These are phyloP conservation scores for Neurospora cerealis DNA, from an alignment of 495 filamentous ascomycete genomes.

Conservation along the genomic window DNA sequence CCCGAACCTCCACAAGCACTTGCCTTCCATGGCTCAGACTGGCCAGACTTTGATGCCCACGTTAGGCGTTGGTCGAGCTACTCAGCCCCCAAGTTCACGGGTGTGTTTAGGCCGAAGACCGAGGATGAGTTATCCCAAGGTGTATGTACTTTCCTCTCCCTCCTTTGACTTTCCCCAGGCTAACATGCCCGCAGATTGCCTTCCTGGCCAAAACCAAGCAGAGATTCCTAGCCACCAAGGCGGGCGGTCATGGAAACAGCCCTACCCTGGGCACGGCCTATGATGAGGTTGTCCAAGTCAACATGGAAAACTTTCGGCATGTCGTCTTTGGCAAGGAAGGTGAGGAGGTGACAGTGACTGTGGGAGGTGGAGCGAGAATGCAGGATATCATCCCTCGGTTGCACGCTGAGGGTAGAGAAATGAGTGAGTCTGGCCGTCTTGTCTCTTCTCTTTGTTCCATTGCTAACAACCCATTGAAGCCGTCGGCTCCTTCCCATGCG, in stretches of 20 bases:
- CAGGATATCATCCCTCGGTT: not conserved
- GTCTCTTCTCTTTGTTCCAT: not conserved
- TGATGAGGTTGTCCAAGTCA: constrained; percentile 2
- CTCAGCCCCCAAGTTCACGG: not conserved
- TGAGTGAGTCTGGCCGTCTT: not conserved
- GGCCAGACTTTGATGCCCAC: not conserved
- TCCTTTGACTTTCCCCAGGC: not conserved
- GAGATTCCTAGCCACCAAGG: not conserved
- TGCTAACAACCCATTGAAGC: not conserved
- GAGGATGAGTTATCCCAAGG: not conserved
- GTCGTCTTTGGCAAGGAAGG: not conserved
- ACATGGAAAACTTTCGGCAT: not conserved
- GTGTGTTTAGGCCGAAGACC: not conserved
- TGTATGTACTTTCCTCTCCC: not conserved
- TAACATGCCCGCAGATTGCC: not conserved
- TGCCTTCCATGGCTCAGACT: not conserved
- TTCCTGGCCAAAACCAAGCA: not conserved
- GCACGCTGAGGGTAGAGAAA: not conserved
- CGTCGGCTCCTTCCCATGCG: constrained; percentile 41
- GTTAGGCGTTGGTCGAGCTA: not conserved
- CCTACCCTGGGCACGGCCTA: not conserved
- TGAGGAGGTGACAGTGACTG: not conserved
- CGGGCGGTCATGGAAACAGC: not conserved
- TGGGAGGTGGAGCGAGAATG: constrained; percentile 3
- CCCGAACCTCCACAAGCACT: not conserved